These are phyloP conservation scores for Ceratocystis colombiana DNA, from an alignment of 2,329 filamentous ascomycete genomes.

Conservation along the genomic window DNA sequence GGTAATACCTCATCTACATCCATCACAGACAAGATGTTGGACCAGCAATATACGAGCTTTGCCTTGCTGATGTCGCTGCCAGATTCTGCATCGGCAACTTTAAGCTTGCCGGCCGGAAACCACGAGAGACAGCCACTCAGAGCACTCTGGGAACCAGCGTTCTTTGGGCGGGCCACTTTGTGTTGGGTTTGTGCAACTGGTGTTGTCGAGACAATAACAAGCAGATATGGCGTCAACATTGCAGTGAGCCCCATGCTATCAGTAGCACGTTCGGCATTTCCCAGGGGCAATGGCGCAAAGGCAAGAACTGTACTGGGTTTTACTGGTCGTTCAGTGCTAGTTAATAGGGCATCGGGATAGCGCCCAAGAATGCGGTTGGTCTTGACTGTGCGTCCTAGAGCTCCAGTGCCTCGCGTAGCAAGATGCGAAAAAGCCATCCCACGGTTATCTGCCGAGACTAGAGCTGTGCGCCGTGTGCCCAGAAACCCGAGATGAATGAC, in stretches of 20 bases:
- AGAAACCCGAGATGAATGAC: constrained; percentile 91
- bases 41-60: constrained; percentile 97
- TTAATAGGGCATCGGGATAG: constrained; percentile 64
- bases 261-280: constrained; percentile 83
- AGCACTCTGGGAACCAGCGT: constrained; percentile 77
- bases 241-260: constrained; percentile 85
- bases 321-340: constrained; percentile 49
- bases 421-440: constrained; percentile 99
- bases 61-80: constrained; percentile 63
- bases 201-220: constrained; percentile 95
- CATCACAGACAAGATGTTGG: constrained; percentile 86
- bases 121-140: constrained; percentile 91
- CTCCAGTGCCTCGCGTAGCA: constrained; percentile 79
- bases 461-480: constrained; percentile 81
- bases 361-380: constrained; percentile 83
- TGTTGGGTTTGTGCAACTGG: constrained; percentile 93
- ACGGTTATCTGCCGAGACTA: constrained; percentile 86
- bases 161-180: constrained; percentile 83
- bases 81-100: constrained; percentile 57
- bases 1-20: constrained; percentile 67
- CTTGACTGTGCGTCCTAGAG: constrained; percentile 75
- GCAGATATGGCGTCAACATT: constrained; percentile 85
- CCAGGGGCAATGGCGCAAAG: constrained; percentile 79
- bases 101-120: constrained; percentile 93
- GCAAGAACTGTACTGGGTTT: constrained; percentile 93